A percentile compares a stretch with the other conserved stretches of the same genome.
Evolutionary conservation across 2,329 filamentous ascomycete species (phyloP).

Genomic region (Coleophoma cylindrospora): DNA sequence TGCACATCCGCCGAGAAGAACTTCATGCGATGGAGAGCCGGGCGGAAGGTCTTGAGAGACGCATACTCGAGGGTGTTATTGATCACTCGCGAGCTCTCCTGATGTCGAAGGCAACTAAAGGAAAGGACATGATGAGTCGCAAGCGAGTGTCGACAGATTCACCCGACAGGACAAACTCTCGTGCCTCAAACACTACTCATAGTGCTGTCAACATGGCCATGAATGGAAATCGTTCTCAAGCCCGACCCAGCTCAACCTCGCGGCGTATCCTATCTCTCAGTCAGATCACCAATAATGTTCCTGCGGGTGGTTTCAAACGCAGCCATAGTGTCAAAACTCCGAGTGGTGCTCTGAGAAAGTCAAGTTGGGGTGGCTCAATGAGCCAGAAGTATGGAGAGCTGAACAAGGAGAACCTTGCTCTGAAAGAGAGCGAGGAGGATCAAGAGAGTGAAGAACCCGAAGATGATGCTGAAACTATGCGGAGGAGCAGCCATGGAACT

Average conservation of each 20-base stretch:
- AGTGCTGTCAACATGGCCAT: constrained; percentile 49
- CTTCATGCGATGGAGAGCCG: constrained; percentile 85
- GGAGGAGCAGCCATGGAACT: constrained; percentile 25
- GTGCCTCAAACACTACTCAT: constrained; percentile 28
- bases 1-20: constrained; percentile 85
- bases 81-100: constrained; percentile 92
- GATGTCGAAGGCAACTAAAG: constrained; percentile 55
- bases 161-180: constrained; percentile 30
- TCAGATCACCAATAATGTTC: constrained; percentile 76
- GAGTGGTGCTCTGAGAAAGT: constrained; percentile 51
- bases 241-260: constrained; percentile 45
- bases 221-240: constrained; percentile 31
- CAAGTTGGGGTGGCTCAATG: constrained; percentile 58
- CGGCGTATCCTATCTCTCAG: constrained; percentile 86
- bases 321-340: constrained; percentile 73
- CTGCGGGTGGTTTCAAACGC: constrained; percentile 59
- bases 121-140: constrained; percentile 42
- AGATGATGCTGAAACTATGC: constrained; percentile 20
- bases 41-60: constrained; percentile 82
- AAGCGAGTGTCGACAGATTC: constrained; percentile 43
- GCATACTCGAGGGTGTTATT: constrained; percentile 92
- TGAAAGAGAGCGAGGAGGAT: constrained; percentile 57
- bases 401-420: constrained; percentile 58
- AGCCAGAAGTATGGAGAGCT: constrained; percentile 40
- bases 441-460: constrained; percentile 13